These are phyloP conservation scores for Cicer pinnatifidum DNA, from an alignment of 306 rosid genomes.

Conservation along the genomic window DNA sequence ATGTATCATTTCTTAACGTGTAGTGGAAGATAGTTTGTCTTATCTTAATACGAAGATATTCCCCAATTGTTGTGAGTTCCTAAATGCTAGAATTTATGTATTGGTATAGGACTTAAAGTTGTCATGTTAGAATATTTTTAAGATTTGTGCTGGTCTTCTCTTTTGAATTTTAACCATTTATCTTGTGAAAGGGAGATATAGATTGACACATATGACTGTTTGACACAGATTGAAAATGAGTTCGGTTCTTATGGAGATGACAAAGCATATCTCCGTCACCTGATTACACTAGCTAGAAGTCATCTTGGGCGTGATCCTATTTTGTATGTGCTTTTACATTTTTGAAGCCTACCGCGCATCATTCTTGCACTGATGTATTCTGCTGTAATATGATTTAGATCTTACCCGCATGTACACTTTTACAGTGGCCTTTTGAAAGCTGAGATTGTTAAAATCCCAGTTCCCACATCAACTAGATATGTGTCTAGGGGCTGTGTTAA, in stretches of 20 bases:
- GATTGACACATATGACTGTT: slow-evolving; percentile 38
- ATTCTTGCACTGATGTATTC: slow-evolving; percentile 33
- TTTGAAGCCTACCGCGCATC: slow-evolving; percentile 32
- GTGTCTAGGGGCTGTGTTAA: background rate
- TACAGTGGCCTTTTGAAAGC: background rate
- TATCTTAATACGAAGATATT: slow-evolving; percentile 1
- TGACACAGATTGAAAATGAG: slow-evolving; percentile 89
- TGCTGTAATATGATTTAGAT: slow-evolving; percentile 21
- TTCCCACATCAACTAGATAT: background rate
- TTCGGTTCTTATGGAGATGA: slow-evolving; percentile 87
- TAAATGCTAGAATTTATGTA: slow-evolving; percentile 13
- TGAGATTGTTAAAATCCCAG: slow-evolving; percentile 6
- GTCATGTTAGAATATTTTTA: slow-evolving; percentile 10
- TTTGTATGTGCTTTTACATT: slow-evolving; percentile 64
- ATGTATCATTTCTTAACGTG: slow-evolving; percentile 17
- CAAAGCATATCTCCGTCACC: slow-evolving; percentile 78
- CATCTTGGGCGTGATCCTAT: slow-evolving; percentile 79
- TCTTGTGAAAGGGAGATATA: slow-evolving; percentile 33
- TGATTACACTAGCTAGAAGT: slow-evolving; percentile 67
- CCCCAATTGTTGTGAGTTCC: slow-evolving; percentile 31
- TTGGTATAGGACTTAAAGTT: slow-evolving; percentile 34
- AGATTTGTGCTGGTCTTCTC: slow-evolving; percentile 29
- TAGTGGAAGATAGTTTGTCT: slow-evolving; percentile 28
- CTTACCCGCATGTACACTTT: background rate
- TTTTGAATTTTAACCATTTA: slow-evolving; percentile 21